Conservation (phyloP, 2,329 filamentous ascomycete species). For the Talaromyces atroroseus region DNA sequence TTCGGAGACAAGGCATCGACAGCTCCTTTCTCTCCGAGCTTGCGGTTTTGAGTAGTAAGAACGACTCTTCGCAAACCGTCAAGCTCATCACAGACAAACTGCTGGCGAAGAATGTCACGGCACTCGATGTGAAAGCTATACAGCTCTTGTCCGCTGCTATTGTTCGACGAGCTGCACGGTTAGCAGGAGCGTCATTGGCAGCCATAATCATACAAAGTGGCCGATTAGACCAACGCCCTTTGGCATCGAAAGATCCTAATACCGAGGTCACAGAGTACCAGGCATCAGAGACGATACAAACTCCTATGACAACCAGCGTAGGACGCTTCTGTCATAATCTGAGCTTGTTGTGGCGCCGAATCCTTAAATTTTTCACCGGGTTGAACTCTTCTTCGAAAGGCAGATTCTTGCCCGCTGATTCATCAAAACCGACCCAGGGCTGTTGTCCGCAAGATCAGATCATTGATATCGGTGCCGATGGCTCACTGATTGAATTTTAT, state of each 20-base stretch:
- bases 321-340: slow-evolving; percentile 4
- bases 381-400: not conserved
- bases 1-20: slow-evolving; percentile 14
- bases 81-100: slow-evolving; percentile 5
- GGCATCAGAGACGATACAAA: not conserved
- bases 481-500: slow-evolving; percentile 18
- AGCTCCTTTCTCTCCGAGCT: slow-evolving; percentile 16
- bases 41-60: not conserved
- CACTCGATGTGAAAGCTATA: slow-evolving; percentile 11
- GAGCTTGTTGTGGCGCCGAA: slow-evolving; percentile 12
- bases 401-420: not conserved
- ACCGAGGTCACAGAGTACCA: slow-evolving; percentile 2
- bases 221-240: slow-evolving; percentile 1
- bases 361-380: slow-evolving; percentile 7
- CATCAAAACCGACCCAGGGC: not conserved
- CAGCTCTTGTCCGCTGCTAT: slow-evolving; percentile 13
- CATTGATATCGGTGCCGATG: slow-evolving; percentile 20
- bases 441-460: slow-evolving; percentile 3
- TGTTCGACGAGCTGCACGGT: slow-evolving; percentile 16
- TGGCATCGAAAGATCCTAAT: not conserved
- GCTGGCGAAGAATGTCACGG: slow-evolving; percentile 9
- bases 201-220: slow-evolving; percentile 16
- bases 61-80: not conserved
- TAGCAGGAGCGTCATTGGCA: slow-evolving; percentile 17
- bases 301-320: not conserved